Evolutionary conservation across 176 grass and related monocot species (phyloP), one percentile per base, ranked within the genome.

Genomic region (Juncus inflexus): DNA sequence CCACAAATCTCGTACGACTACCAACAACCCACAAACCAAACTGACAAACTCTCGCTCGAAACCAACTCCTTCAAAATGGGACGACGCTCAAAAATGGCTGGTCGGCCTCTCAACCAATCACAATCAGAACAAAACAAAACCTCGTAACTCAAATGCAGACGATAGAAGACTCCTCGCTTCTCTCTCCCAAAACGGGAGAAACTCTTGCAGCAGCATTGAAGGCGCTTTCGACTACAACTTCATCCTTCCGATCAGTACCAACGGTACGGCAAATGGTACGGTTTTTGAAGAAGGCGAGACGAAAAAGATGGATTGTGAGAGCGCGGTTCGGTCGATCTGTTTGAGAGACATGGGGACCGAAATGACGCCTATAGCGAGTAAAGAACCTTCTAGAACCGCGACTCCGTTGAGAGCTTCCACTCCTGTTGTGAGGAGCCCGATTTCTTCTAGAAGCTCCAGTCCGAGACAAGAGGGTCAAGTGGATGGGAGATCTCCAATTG

Each of bases 351-450:
- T 90, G 79, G 92, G 92, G n/a, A 96, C 92, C 3, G 92, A 96
- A 74, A 96, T 91, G 92, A 96, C 92, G 0, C 92, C 92, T n/a
- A 96, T 96, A 4, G 92, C 92, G 11, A 96, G 92, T 73, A 91
- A 96, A 63, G 92, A 96, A 73, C 92, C 92, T 61, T 96, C 92
- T 40, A 83, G 92, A 69, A 85, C 92, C 0, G 84, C 79, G 50
- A 96, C 87, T 40, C 92, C 92, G 2, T 71, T 91, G 57, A 76
- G 87, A 0, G 79, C 87, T 5, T 83, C 82, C 10, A 96, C 91
- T 35, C 91, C 91, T 2, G 91, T 95, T 1, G n/a, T 83, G 7
- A 70, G 72, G 60, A 95, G 86, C 13, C 90, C 91, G 0, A 85
- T 96, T 0, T 75, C 87, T 9, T 96, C 91, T 28, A 73, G 87